Evolutionary conservation across 148 eudicot genomes (phyloP).

Genomic region (Rhododendron griersonianum): DNA sequence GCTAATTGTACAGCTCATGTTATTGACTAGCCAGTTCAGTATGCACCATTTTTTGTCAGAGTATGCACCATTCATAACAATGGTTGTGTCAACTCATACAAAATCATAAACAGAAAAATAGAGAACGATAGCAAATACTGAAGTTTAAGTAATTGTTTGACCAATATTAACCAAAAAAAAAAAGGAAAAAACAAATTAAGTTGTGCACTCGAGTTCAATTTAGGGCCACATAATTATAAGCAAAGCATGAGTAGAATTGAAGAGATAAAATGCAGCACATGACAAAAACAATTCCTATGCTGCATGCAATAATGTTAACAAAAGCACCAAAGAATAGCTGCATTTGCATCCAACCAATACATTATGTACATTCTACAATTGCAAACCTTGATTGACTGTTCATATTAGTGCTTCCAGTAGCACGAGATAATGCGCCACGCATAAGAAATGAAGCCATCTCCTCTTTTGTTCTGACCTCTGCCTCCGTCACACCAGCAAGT

Average conservation of each 20-base stretch:
- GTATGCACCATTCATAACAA: not conserved
- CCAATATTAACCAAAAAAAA: not conserved
- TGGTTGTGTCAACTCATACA: not conserved
- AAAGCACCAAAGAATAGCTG: not conserved
- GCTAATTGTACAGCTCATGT: not conserved
- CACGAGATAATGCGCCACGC: constrained; percentile 80
- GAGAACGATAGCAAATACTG: not conserved
- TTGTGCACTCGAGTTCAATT: not conserved
- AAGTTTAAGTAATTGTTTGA: not conserved
- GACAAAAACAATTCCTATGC: not conserved
- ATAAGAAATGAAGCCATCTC: constrained; percentile 81
- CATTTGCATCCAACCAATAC: not conserved
- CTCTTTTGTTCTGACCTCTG: constrained; percentile 77
- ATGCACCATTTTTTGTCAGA: not conserved
- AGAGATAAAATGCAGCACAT: not conserved
- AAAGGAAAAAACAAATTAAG: not conserved
- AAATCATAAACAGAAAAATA: not conserved
- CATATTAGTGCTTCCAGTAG: constrained; percentile 99
- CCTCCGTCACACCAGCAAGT: constrained; percentile 90
- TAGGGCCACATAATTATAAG: not conserved
- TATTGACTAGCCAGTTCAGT: not conserved
- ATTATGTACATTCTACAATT: not conserved
- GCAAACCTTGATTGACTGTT: constrained; percentile 82
- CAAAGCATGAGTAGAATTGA: not conserved
- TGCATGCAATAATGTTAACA: not conserved